Percentiles rank a stretch among this genome's conserved stretches.
Evolutionary conservation across 306 rosid species (phyloP).

Genomic region (Hippophae tibetana): DNA sequence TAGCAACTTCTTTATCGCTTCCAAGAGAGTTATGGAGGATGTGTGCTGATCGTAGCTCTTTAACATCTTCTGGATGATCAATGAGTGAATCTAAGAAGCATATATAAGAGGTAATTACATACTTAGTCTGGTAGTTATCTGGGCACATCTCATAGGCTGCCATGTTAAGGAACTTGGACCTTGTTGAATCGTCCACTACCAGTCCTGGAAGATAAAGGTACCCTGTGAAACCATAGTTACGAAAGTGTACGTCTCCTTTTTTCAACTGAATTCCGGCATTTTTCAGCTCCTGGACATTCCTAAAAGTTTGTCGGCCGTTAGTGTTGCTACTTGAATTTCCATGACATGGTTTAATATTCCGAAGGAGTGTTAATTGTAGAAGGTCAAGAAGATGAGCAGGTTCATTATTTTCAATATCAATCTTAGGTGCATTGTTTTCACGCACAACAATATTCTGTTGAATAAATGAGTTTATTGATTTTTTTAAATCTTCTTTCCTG

Average conservation of each 20-base stretch:
- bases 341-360: too few relatives aligned
- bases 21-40: conserved; percentile 20
- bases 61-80: conserved; percentile 23
- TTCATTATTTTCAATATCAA: neutral
- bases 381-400: conserved; percentile 15
- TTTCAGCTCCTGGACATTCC: too few relatives aligned
- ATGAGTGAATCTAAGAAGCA: conserved; percentile 26
- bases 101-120: conserved; percentile 11
- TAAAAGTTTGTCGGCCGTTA: too few relatives aligned
- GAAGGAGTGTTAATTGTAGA: neutral
- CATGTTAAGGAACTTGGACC: conserved; percentile 13
- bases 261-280: neutral
- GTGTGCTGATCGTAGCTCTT: neutral
- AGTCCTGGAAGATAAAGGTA: conserved; percentile 6
- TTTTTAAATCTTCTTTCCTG: too few relatives aligned
- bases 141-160: conserved; percentile 31
- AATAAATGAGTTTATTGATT: neutral
- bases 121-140: conserved; percentile 12
- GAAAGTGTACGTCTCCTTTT: neutral
- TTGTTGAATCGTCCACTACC: neutral
- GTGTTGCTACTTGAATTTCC: too few relatives aligned
- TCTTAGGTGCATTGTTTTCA: neutral
- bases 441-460: neutral
- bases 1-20: conserved; percentile 26
- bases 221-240: neutral